Base-by-base conservation (phyloP, 176 grass and related monocot genomes). In the Secale cereale region DNA sequence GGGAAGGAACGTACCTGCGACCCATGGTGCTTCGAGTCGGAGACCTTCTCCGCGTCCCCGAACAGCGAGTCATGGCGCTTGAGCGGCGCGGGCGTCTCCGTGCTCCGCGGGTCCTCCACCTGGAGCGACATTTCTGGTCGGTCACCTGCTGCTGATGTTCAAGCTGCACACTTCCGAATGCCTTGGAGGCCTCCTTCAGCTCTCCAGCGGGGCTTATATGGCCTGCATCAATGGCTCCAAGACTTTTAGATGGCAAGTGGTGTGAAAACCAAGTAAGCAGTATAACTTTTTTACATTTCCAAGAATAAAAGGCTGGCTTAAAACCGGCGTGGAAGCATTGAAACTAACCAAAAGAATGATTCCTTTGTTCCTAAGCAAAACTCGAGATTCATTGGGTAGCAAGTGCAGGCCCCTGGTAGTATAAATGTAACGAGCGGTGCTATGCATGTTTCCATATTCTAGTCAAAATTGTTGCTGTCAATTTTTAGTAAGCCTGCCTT, bases 191-290 rank as follows among this genome's bases (percentile, higher is more conserved):
- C 48, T 19, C 27, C 72, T 75, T 74, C 41, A 50, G 26, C 7
- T 19, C 70, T 74, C 70, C 69, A 13, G 11, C 12, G 37, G 22
- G 12, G 25, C 70, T 28, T 74, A 17, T 52, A 5, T 4, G 46
- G 15, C 72, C 72, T 75, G 72, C 43, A 22, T 20, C 45, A 75
- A 75, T 31, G 9, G 41, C 67, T 50, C 59, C 70, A 74, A 71
- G 13, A 40, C 11, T n/a, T 70, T 30, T 16, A 77, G 72, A 13
- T n/a, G 62, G 41, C 15, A 69, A 45, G 10, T 81, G 62, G 39
- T 81, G 77, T 89, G 78, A 33, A 60, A 70, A 19, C 12, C 62
- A 89, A 77, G 70, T 23, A 89, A 29, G n/a, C n/a, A n/a, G 56
- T 45, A 59, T 56, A 12, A 27, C 45, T 65, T 50, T 30, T 79